Conservation (phyloP, 2,329 filamentous ascomycete genomes). For the Graphilbum sp. region DNA sequence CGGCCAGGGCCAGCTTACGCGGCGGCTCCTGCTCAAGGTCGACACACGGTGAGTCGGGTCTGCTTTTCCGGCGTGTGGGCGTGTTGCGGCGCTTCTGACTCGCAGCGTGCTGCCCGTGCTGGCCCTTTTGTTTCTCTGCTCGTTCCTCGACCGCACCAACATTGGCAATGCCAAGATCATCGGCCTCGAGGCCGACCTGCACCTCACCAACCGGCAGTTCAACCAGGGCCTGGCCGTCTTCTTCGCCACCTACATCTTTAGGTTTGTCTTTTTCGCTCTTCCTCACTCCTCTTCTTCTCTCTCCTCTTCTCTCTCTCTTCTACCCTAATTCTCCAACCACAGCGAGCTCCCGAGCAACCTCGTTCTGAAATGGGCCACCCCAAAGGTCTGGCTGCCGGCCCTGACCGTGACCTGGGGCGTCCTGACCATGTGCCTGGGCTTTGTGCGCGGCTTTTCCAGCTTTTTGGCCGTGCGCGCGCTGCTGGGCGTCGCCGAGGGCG, state of each 20-base stretch:
- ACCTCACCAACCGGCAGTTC: slow-evolving; percentile 45
- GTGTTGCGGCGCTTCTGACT: background rate
- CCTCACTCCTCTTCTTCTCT: no score
- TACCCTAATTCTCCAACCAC: no score
- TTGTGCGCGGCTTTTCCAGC: slow-evolving; percentile 34
- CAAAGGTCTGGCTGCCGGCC: slow-evolving; percentile 41
- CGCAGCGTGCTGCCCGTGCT: slow-evolving; percentile 36
- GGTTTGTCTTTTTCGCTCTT: slow-evolving; percentile 23
- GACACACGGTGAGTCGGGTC: background rate
- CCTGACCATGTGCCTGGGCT: slow-evolving; percentile 39
- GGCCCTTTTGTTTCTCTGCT: slow-evolving; percentile 49
- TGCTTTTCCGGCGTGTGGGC: background rate
- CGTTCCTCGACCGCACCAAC: slow-evolving; percentile 52
- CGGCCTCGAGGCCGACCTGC: slow-evolving; percentile 39
- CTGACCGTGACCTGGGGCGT: slow-evolving; percentile 41
- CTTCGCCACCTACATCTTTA: slow-evolving; percentile 46
- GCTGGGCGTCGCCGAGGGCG: slow-evolving; percentile 47
- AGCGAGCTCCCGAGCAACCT: slow-evolving; percentile 50
- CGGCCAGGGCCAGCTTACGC: no score
- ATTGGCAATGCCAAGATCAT: slow-evolving; percentile 55
- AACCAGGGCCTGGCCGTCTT: slow-evolving; percentile 47
- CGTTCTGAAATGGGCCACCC: slow-evolving; percentile 43
- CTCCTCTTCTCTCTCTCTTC: no score
- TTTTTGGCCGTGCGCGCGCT: slow-evolving; percentile 46
- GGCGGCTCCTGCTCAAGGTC: background rate